A percentile compares a stretch with the other conserved stretches of the same genome.
Evolutionary conservation across 192 early-diverging fungal genomes (phyloP).

Genomic region (Mortierella alpina): DNA sequence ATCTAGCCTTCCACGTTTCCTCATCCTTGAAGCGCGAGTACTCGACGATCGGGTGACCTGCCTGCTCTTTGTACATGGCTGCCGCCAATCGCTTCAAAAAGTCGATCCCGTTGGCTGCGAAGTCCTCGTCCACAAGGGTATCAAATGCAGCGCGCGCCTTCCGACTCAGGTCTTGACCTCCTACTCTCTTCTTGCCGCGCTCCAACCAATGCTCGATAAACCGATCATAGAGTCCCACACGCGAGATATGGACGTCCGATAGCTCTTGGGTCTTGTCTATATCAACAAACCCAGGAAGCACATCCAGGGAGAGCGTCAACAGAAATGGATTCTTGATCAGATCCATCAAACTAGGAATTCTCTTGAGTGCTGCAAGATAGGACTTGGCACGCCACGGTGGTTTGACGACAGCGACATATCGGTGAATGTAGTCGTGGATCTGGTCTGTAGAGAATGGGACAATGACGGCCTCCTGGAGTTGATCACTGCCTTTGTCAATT

Average conservation of each 20-base stretch:
- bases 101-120: neutral
- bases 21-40: neutral
- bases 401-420: no score
- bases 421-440: neutral
- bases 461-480: neutral
- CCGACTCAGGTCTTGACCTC: neutral
- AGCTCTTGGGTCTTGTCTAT: no score
- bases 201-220: neutral
- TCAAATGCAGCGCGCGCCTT: neutral
- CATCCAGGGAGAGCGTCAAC: neutral
- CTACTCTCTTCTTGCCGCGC: neutral
- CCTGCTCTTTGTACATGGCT: no score
- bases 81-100: no score
- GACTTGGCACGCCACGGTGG: neutral
- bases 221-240: no score
- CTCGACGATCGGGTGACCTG: neutral
- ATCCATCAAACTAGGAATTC: neutral
- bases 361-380: neutral
- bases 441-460: neutral
- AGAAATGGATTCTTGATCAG: slow-evolving; percentile 1
- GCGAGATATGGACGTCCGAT: no score
- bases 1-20: neutral
- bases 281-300: neutral
- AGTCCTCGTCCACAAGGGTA: neutral
- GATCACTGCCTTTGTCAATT: neutral